Conservation (phyloP, 441 rosid species). For the Raphanus hybrid region DNA sequence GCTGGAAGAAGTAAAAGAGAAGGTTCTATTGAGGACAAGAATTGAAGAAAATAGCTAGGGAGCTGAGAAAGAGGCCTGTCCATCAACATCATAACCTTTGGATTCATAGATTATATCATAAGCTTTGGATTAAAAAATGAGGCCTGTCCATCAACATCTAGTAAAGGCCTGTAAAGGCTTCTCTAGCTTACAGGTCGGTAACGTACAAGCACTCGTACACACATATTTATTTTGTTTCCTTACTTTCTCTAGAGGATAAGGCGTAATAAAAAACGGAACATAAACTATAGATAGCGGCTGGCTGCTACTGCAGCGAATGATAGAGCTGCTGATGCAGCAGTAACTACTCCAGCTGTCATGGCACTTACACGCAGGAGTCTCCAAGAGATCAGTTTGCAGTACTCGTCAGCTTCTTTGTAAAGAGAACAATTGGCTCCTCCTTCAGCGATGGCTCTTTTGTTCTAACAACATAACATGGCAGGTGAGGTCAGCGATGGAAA, state of each 20-base stretch:
- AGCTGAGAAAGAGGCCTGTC: background rate
- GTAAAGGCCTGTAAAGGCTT: too few relatives aligned
- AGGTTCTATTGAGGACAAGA: constrained; percentile 25
- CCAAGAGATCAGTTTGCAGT: background rate
- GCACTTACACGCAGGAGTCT: background rate
- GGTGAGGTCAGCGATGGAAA: constrained; percentile 1
- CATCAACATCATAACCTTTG: too few relatives aligned
- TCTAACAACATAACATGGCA: background rate
- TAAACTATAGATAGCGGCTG: background rate
- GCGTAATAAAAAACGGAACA: too few relatives aligned
- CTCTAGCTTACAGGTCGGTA: too few relatives aligned
- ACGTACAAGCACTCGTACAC: too few relatives aligned
- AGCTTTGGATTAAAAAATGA: too few relatives aligned
- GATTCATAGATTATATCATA: too few relatives aligned
- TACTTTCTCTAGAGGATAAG: too few relatives aligned
- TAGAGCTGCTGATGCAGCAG: background rate
- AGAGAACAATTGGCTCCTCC: background rate
- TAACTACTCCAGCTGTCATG: background rate
- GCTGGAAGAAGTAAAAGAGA: constrained; percentile 46
- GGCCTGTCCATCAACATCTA: too few relatives aligned
- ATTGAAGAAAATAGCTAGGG: background rate
- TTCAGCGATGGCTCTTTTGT: background rate
- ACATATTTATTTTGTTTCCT: too few relatives aligned
- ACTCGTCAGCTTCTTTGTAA: background rate
- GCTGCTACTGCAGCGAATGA: background rate